Percentiles rank a stretch among this genome's conserved stretches.
Conservation (phyloP, 2,329 filamentous ascomycete genomes). For the Davidsoniella neocaledoniae region DNA sequence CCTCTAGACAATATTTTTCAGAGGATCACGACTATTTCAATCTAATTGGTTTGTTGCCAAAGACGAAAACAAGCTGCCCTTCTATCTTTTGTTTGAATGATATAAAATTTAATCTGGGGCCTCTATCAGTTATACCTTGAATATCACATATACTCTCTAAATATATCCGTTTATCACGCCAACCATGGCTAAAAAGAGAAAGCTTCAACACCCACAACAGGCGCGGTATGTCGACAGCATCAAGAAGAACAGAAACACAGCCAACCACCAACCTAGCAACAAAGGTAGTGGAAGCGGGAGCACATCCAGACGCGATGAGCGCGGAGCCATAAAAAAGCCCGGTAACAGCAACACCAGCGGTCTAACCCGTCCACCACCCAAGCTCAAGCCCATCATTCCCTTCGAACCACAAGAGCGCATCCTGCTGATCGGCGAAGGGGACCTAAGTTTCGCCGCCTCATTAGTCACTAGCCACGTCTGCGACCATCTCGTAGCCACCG, state of each 20-base stretch:
- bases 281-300: constrained; percentile 4
- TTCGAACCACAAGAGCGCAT: constrained; percentile 51
- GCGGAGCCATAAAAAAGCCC: constrained; percentile 14
- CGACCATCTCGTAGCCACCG: constrained; percentile 50
- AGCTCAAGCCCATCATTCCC: constrained; percentile 35
- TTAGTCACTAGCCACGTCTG: constrained; percentile 50
- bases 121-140: no score
- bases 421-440: constrained; percentile 63
- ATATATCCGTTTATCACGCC: neutral
- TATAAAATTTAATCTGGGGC: no score
- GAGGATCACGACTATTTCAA: no score
- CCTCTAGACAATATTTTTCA: no score
- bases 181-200: constrained; percentile 27
- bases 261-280: constrained; percentile 11
- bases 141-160: no score
- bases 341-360: constrained; percentile 12
- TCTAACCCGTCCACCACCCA: constrained; percentile 4
- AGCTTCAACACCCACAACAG: constrained; percentile 19
- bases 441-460: constrained; percentile 60
- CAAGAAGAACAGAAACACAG: constrained; percentile 7
- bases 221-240: constrained; percentile 8
- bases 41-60: no score
- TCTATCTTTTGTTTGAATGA: no score
- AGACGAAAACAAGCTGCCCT: no score
- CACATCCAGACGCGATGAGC: neutral